Evolutionary conservation across 2,329 filamentous ascomycete genomes (phyloP).

Genomic region (Fusarium torreyae): DNA sequence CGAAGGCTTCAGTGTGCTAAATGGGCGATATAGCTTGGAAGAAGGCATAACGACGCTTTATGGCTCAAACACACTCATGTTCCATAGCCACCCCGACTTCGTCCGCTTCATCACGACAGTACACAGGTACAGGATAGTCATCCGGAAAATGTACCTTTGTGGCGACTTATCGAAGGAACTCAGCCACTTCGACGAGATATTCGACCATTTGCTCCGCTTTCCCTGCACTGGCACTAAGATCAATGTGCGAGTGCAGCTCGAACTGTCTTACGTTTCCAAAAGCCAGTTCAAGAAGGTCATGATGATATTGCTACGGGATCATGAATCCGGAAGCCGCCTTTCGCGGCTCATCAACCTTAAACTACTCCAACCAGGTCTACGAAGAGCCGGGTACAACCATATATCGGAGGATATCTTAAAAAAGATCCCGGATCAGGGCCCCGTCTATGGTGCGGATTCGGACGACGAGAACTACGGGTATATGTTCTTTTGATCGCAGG

Average conservation of each 20-base stretch:
- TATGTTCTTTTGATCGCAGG: background rate
- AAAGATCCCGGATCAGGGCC: too few species aligned
- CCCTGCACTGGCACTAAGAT: background rate
- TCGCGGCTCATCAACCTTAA: background rate
- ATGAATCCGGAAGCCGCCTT: background rate
- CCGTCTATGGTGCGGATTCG: background rate
- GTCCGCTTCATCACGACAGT: too few species aligned
- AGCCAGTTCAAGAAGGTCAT: background rate
- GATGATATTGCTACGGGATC: background rate
- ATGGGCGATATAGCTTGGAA: background rate
- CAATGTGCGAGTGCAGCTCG: background rate
- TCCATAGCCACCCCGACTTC: too few species aligned
- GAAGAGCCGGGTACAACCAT: too few species aligned
- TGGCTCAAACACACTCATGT: background rate
- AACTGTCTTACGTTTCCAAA: background rate
- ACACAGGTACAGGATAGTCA: background rate
- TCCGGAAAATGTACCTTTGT: background rate
- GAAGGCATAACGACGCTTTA: conserved; percentile 1
- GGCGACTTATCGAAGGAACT: background rate
- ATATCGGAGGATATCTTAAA: too few species aligned
- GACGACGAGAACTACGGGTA: background rate
- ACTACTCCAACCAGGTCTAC: background rate
- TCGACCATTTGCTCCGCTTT: too few species aligned
- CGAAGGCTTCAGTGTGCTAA: too few species aligned
- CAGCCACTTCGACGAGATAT: too few species aligned